These are phyloP conservation scores for Neonectria ditissima DNA, from an alignment of 2,329 filamentous ascomycete genomes.

Conservation along the genomic window DNA sequence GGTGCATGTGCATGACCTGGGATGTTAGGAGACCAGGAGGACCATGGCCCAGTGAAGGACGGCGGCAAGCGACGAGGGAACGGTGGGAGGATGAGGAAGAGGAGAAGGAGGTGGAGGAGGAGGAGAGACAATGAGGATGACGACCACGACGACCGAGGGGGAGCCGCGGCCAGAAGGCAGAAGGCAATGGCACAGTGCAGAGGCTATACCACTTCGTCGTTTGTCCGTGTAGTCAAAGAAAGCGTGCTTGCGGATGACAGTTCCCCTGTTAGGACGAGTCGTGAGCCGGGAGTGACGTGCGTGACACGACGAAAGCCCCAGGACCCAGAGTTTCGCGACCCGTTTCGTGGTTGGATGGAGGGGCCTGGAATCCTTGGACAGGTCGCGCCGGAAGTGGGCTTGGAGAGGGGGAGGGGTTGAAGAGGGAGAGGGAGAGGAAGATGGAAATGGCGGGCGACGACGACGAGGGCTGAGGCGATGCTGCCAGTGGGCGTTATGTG, in stretches of 20 bases:
- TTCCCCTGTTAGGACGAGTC: conserved; percentile 21
- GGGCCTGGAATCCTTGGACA: conserved; percentile 11
- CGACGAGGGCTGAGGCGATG: background rate
- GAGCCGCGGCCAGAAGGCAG: conserved; percentile 7
- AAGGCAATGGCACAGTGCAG: conserved; percentile 3
- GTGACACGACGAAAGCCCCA: conserved; percentile 23
- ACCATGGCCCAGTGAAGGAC: conserved; percentile 1
- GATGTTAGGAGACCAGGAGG: conserved; percentile 21
- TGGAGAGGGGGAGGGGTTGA: conserved; percentile 12
- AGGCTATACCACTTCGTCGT: background rate
- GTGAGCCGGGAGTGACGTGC: conserved; percentile 30
- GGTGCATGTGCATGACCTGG: conserved; percentile 41
- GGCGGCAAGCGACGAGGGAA: conserved; percentile 10
- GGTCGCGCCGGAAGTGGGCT: conserved; percentile 23
- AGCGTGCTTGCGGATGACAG: conserved; percentile 9
- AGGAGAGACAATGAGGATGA: background rate
- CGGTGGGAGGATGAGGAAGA: conserved; percentile 9
- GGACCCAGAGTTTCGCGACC: conserved; percentile 21
- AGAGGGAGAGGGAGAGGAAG: background rate
- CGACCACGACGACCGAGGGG: conserved; percentile 7
- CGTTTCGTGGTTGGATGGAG: conserved; percentile 23
- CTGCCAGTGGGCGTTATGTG: conserved; percentile 1
- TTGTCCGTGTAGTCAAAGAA: background rate
- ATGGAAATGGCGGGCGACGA: conserved; percentile 12
- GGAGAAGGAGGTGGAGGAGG: conserved; percentile 9